Evolutionary conservation across 164 flowering plant species (phyloP), one percentile per base, ranked within the genome.

Genomic region (Euptelea pleiosperma): DNA sequence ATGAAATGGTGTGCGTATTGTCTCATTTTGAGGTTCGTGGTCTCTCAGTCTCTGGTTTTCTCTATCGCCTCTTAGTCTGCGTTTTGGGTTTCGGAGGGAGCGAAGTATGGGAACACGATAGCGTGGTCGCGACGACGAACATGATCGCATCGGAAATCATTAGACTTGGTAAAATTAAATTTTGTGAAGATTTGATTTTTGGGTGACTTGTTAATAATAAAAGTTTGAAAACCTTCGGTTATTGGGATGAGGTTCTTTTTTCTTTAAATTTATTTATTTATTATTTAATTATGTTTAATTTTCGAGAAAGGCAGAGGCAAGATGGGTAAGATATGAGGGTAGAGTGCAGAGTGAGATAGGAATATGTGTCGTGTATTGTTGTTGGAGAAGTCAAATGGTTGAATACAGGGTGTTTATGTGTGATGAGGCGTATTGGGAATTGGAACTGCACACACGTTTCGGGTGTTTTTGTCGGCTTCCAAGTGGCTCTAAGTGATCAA

Each of bases 101-200:
- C 35, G 58, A 22, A 47, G 28, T 25, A 37, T 68, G 71, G 81
- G 73, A 70, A 64, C 30, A 43, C 31, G 78, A 58, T 34, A 65
- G 55, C 91, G 93, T 86, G 93, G 93, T 84, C 80, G 75, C 57
- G 43, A 83, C 93, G 93, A 63, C 26, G 79, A 75, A 77, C 65
- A 72, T 41, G n/a, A 12, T 25, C 7, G 70, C 73, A 50, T 77
- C 44, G 82, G 79, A 79, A 70, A 59, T 73, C 69, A 60, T 61
- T 64, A 35, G 48, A 12, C 49, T 43, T 52, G 25, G 34, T 51
- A 36, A 41, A 61, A 19, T 31, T 26, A 39, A 8, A 18, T 60
- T 50, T 39, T 60, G 37, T 49, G 45, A 5, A 50, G 42, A 45
- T 26, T 44, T 6, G 19, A 1, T 30, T 43, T 52, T 51, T 42